Percentiles rank a stretch among this genome's conserved stretches.
Evolutionary conservation across 2,329 filamentous ascomycete species (phyloP).

Genomic region (Cordyceps pruinosa): DNA sequence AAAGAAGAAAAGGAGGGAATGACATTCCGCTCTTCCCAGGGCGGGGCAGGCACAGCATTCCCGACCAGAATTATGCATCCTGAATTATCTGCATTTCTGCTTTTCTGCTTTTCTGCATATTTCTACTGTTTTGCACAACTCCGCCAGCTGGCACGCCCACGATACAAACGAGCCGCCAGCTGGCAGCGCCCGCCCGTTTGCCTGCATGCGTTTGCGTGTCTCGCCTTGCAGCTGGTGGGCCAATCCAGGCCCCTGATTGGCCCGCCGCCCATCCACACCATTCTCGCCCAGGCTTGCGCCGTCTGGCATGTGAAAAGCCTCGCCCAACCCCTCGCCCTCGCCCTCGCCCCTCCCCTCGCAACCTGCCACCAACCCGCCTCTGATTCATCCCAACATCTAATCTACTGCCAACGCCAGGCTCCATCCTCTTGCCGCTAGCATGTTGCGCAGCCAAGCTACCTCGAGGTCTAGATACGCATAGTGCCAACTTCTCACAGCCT

Average conservation of each 20-base stretch:
- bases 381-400: slow-evolving; percentile 6
- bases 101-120: neutral
- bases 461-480: neutral
- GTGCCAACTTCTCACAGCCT: neutral
- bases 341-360: neutral
- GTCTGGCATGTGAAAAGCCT: slow-evolving; percentile 10
- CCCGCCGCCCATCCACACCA: slow-evolving; percentile 1
- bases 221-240: slow-evolving; percentile 5
- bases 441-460: neutral
- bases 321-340: neutral
- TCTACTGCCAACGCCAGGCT: neutral
- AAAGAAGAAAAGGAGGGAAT: too few relatives aligned
- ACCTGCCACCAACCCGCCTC: neutral
- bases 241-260: neutral
- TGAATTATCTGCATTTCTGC: too few relatives aligned
- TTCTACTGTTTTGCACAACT: neutral
- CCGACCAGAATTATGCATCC: too few relatives aligned
- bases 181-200: neutral
- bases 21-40: too few relatives aligned
- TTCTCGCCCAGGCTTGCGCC: slow-evolving; percentile 4
- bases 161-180: neutral
- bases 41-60: too few relatives aligned
- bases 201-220: neutral
- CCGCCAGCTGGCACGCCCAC: neutral
- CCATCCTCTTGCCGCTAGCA: neutral